Conservation (phyloP, 2,329 filamentous ascomycete genomes). For the Beauveria caledonica region DNA sequence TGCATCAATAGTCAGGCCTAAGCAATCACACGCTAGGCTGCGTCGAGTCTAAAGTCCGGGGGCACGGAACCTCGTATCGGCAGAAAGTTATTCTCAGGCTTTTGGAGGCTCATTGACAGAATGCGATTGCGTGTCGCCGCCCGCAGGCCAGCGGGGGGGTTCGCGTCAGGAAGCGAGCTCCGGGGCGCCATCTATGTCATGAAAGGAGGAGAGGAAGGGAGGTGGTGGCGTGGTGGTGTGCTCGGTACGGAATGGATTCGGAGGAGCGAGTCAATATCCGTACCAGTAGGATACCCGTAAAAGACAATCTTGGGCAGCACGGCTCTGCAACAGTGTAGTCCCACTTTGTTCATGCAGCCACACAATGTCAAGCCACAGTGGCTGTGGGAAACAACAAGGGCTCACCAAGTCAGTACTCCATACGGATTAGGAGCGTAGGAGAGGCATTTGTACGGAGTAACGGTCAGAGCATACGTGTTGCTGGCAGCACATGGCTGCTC, state of each 20-base stretch:
- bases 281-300: no score
- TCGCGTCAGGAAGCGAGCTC: not conserved
- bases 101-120: not conserved
- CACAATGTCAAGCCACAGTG: not conserved
- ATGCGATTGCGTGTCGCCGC: not conserved
- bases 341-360: not conserved
- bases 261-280: no score
- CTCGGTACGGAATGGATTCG: not conserved
- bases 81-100: not conserved
- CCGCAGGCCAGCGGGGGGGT: not conserved
- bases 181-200: not conserved
- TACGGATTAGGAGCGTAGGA: no score
- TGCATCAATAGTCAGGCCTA: no score
- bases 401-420: not conserved
- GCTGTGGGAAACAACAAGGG: not conserved
- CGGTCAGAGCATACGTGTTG: no score
- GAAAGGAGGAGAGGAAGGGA: not conserved
- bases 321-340: not conserved
- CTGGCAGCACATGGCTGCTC: no score
- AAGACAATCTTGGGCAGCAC: not conserved
- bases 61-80: not conserved
- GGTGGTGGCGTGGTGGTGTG: no score
- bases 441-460: no score
- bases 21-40: not conserved
- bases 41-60: not conserved